Percentiles rank a stretch among this genome's conserved stretches.
These are phyloP conservation scores for Septoria petroselini DNA, from an alignment of 2,329 filamentous ascomycete genomes.

Conservation along the genomic window DNA sequence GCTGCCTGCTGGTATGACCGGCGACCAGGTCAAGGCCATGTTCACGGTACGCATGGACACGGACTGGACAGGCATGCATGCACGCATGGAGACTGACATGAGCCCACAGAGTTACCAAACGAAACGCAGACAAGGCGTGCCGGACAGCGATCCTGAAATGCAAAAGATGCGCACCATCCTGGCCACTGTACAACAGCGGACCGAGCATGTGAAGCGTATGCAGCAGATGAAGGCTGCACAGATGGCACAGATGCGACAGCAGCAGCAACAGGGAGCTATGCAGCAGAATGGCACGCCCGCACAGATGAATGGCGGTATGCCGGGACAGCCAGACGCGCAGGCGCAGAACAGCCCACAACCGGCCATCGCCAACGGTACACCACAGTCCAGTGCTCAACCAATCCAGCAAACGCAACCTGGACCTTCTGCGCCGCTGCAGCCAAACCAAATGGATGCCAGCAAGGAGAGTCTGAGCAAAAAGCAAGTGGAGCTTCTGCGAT, in stretches of 20 bases:
- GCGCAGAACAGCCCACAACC: constrained; percentile 26
- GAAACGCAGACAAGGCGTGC: constrained; percentile 82
- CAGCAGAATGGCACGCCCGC: constrained; percentile 50
- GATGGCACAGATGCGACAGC: constrained; percentile 43
- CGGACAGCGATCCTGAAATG: constrained; percentile 79
- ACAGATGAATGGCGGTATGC: constrained; percentile 49
- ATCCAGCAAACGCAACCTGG: constrained; percentile 25
- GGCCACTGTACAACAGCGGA: constrained; percentile 59
- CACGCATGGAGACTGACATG: constrained; percentile 17
- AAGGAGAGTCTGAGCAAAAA: constrained; percentile 61
- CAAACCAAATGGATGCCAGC: constrained; percentile 21
- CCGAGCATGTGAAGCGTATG: constrained; percentile 49
- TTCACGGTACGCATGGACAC: constrained; percentile 55
- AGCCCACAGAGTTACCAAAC: constrained; percentile 71
- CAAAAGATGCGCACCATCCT: constrained; percentile 78
- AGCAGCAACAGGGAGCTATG: constrained; percentile 45
- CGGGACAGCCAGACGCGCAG: constrained; percentile 32
- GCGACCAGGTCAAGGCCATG: constrained; percentile 74
- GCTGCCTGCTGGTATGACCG: constrained; percentile 58
- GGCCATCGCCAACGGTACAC: constrained; percentile 22
- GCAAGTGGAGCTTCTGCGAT: constrained; percentile 73
- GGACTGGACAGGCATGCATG: background rate
- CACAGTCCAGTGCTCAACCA: constrained; percentile 17
- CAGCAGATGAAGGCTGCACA: constrained; percentile 41
- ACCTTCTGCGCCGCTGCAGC: constrained; percentile 22